These are phyloP conservation scores for Floccularia luteovirens DNA, from an alignment of 768 basidiomycete species.

Conservation along the genomic window DNA sequence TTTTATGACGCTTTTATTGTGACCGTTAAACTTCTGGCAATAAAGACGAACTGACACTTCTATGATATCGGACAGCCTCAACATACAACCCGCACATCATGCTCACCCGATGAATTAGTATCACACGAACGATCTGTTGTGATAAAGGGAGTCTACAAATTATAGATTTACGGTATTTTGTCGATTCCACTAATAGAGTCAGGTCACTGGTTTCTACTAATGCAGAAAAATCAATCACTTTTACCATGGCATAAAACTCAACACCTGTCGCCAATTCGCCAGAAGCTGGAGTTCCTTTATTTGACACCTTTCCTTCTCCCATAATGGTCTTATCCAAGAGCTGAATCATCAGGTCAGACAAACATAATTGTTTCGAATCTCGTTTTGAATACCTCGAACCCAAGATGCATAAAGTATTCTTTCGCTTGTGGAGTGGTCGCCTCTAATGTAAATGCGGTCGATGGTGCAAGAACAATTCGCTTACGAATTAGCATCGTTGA, in stretches of 20 bases:
- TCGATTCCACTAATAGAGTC: not conserved
- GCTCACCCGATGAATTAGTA: too few relatives aligned
- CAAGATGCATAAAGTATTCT: not conserved
- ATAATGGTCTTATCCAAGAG: not conserved
- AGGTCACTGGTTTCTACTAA: not conserved
- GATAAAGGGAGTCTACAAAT: too few relatives aligned
- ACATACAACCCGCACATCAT: too few relatives aligned
- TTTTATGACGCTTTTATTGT: too few relatives aligned
- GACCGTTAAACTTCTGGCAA: too few relatives aligned
- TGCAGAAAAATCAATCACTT: not conserved
- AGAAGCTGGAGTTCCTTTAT: not conserved
- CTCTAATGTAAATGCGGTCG: not conserved
- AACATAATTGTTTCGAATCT: not conserved
- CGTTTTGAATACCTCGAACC: not conserved
- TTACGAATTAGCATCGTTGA: not conserved
- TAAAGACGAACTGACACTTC: too few relatives aligned
- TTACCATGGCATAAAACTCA: conserved; percentile 8
- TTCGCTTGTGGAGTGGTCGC: not conserved
- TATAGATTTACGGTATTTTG: too few relatives aligned
- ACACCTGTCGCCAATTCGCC: conserved; percentile 2
- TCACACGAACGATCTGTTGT: too few relatives aligned
- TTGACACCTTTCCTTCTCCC: not conserved
- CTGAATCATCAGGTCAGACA: not conserved
- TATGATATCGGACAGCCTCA: too few relatives aligned
- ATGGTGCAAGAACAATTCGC: not conserved